phyloP scores from a whole-genome alignment of 805 yeast species.

The Wickerhamiella parazyma region DNA sequence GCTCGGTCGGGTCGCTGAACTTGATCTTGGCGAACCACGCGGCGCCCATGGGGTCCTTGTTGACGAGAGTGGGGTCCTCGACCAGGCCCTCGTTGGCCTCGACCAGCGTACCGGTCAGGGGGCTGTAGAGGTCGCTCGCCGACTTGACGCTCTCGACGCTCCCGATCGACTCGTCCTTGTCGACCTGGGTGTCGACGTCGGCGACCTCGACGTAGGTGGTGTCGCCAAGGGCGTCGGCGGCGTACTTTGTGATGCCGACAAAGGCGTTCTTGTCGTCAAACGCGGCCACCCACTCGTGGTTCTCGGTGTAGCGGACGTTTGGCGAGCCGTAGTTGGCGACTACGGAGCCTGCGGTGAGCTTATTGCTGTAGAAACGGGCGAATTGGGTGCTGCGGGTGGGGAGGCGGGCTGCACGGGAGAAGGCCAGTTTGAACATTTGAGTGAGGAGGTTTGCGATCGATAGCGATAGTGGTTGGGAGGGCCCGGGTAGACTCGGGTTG shows the following conservation, averaged over 20 bases:
- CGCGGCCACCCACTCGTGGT: conserved; percentile 91
- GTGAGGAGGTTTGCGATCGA: too few relatives aligned
- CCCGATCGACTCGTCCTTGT: conserved; percentile 72
- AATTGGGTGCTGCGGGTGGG: background rate
- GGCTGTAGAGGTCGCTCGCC: conserved; percentile 85
- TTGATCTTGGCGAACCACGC: conserved; percentile 85
- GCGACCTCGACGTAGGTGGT: conserved; percentile 90
- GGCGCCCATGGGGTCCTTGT: conserved; percentile 80
- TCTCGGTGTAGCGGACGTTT: conserved; percentile 46
- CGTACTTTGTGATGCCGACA: conserved; percentile 86
- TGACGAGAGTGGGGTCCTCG: conserved; percentile 62
- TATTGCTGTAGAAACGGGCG: conserved; percentile 22
- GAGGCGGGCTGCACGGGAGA: background rate
- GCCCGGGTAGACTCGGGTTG: too few relatives aligned
- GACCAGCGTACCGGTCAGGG: conserved; percentile 62
- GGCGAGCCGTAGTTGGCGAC: conserved; percentile 23
- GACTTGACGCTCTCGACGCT: conserved; percentile 91
- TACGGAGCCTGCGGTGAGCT: conserved; percentile 21
- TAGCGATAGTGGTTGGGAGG: too few relatives aligned
- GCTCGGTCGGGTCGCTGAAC: conserved; percentile 31
- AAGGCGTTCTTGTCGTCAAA: conserved; percentile 70
- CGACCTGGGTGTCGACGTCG: conserved; percentile 47
- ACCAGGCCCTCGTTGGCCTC: conserved; percentile 59
- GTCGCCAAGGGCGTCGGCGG: conserved; percentile 93
- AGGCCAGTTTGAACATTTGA: too few relatives aligned